Evolutionary conservation across 1,284 basidiomycete species (phyloP), one percentile per base, ranked within the genome.

Genomic region (Cutaneotrichosporon sp.): DNA sequence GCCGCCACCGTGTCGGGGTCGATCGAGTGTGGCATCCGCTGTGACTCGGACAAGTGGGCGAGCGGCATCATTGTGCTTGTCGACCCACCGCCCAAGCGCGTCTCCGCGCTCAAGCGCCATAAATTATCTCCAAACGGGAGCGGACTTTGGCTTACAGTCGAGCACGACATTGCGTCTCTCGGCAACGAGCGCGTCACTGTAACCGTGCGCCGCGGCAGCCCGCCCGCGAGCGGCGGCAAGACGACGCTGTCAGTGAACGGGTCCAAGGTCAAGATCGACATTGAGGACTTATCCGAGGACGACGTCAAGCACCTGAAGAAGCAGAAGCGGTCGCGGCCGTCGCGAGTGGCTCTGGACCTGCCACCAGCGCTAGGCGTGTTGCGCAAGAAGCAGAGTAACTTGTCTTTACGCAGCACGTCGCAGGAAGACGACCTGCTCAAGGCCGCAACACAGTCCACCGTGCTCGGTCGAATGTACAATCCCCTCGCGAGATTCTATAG

Each of bases 141-240:
- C 8, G 94, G 94, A 0, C 76, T 97, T n/a, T 99, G 96, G 96
- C 76, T 98, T 20, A 94, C 90, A 0, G 80, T 98, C 62, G 88
- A 86, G 22, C 94, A 98, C 64, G 88, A 92, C 57, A 82, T 85
- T 3, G 77, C 85, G 15, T 81, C 84, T 51, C 81, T 89, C 3
- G 84, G 84, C 21, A 83, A 88, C 35, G 89, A 91, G 48, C 81
- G 84, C 43, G 78, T 93, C 5, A 77, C 84, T 40, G 66, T 78
- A 22, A 76, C 74, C 2, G 84, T 97, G 8, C 81, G 88, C 13
- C 81, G 85, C n/a, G 88, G 87, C 10, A 55, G 60, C 12, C 72
- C 80, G 9, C 21, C 47, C 0, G 55, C 62, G 0, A 80, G 80
- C 47, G 84, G 82, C 69, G 63, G 49, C 60, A 77, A 67, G 57